phyloP scores from a whole-genome alignment of 208 protist species.

The Crithidia mellificae region DNA sequence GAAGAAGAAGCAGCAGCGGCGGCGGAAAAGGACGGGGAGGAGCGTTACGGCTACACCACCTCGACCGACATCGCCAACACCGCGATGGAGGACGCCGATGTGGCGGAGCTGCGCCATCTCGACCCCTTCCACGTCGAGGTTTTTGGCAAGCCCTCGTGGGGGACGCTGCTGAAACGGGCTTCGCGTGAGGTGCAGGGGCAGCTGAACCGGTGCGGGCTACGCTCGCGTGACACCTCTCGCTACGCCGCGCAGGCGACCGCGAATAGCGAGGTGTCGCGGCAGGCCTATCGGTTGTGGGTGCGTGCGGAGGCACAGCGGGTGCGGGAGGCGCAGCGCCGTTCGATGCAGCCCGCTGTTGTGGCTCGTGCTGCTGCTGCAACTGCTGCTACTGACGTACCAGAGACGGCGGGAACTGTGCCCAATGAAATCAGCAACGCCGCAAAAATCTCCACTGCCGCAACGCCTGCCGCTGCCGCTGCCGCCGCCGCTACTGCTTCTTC shows the following conservation, averaged over 20 bases:
- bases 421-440: too few species aligned
- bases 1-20: too few species aligned
- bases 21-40: slow-evolving; percentile 8
- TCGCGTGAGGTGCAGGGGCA: slow-evolving; percentile 46
- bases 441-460: too few species aligned
- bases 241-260: slow-evolving; percentile 22
- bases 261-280: slow-evolving; percentile 26
- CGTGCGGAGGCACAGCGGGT: slow-evolving; percentile 25
- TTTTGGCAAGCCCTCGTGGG: slow-evolving; percentile 34
- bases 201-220: slow-evolving; percentile 39
- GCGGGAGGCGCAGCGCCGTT: slow-evolving; percentile 24
- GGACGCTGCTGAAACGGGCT: slow-evolving; percentile 26
- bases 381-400: background rate
- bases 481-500: too few species aligned
- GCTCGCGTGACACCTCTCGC: slow-evolving; percentile 18
- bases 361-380: too few species aligned
- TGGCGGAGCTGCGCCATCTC: slow-evolving; percentile 58
- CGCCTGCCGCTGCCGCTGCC: background rate
- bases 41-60: slow-evolving; percentile 26
- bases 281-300: slow-evolving; percentile 27
- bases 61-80: slow-evolving; percentile 69
- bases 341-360: slow-evolving; percentile 1
- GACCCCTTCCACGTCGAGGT: slow-evolving; percentile 70
- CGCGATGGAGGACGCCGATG: slow-evolving; percentile 55
- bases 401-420: too few species aligned